These are phyloP conservation scores for Suillus lakei DNA, from an alignment of 768 basidiomycete genomes.

Conservation along the genomic window DNA sequence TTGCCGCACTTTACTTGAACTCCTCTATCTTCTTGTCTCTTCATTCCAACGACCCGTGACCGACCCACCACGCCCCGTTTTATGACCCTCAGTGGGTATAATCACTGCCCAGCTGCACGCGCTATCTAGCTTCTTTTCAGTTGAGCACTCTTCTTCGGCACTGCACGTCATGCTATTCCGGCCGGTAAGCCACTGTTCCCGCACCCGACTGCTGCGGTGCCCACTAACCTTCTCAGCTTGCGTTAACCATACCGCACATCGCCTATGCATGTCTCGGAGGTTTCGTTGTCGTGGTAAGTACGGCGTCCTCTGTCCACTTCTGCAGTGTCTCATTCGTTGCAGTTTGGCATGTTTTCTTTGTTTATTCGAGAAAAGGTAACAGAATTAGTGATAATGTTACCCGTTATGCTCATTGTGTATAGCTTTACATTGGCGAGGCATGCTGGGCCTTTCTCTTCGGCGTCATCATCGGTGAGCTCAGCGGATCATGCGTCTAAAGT, in stretches of 20 bases:
- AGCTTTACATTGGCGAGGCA: constrained; percentile 96
- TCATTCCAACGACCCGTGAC: background rate
- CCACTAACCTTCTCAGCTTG: constrained; percentile 27
- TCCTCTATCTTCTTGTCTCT: constrained; percentile 9
- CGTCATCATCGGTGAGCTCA: constrained; percentile 76
- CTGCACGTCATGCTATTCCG: constrained; percentile 50
- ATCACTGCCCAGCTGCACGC: background rate
- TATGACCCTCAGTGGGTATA: constrained; percentile 11
- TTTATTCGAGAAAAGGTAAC: constrained; percentile 83
- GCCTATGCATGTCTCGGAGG: constrained; percentile 80
- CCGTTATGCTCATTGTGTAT: background rate
- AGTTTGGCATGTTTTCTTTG: constrained; percentile 97
- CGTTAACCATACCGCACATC: constrained; percentile 72
- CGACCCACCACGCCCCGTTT: background rate
- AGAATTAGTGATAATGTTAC: constrained; percentile 16
- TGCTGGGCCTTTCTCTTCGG: constrained; percentile 95
- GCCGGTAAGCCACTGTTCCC: constrained; percentile 43
- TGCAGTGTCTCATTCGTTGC: background rate
- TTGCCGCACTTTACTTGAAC: background rate
- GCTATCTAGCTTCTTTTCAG: constrained; percentile 9
- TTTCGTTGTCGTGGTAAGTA: constrained; percentile 75
- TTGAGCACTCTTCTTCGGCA: background rate
- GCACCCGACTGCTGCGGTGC: background rate
- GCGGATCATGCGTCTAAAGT: constrained; percentile 5
- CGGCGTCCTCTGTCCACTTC: background rate